phyloP scores from a whole-genome alignment of 2,329 filamentous ascomycete genomes.

The Fusarium nodosum region DNA sequence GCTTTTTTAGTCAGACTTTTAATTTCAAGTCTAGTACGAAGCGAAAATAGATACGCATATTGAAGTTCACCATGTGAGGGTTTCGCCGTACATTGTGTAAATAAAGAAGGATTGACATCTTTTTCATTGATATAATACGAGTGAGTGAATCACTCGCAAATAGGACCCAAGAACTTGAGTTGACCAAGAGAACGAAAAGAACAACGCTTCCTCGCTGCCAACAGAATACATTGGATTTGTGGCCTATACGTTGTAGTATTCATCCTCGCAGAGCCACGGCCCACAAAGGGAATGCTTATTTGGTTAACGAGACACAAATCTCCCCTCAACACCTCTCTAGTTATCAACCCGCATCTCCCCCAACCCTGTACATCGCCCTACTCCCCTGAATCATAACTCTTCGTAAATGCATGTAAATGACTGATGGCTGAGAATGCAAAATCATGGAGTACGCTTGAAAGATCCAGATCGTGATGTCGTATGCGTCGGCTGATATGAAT shows the following conservation, averaged over 20 bases:
- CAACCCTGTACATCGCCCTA: constrained; percentile 7
- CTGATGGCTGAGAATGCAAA: constrained; percentile 42
- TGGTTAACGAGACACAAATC: constrained; percentile 36
- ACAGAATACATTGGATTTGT: constrained; percentile 39
- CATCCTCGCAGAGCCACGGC: constrained; percentile 16
- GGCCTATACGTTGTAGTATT: constrained; percentile 33
- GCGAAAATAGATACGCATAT: neutral
- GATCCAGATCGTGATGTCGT: constrained; percentile 48
- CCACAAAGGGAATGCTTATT: constrained; percentile 23
- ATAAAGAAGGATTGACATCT: constrained; percentile 40
- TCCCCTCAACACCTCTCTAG: constrained; percentile 14
- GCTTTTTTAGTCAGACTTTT: neutral
- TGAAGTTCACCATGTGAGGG: neutral
- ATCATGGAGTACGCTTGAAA: constrained; percentile 43
- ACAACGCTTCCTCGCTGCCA: constrained; percentile 43
- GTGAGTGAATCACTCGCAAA: constrained; percentile 27
- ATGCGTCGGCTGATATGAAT: constrained; percentile 27
- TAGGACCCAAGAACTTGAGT: constrained; percentile 33
- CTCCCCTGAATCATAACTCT: constrained; percentile 27
- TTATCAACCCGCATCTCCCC: constrained; percentile 7
- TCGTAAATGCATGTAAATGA: constrained; percentile 48
- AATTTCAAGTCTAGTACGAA: neutral
- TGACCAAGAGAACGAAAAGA: constrained; percentile 34
- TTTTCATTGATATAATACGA: constrained; percentile 40
- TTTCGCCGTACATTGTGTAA: neutral